Base-by-base conservation (phyloP, 1,284 basidiomycete genomes). In the Ganoderma meredithae region DNA sequence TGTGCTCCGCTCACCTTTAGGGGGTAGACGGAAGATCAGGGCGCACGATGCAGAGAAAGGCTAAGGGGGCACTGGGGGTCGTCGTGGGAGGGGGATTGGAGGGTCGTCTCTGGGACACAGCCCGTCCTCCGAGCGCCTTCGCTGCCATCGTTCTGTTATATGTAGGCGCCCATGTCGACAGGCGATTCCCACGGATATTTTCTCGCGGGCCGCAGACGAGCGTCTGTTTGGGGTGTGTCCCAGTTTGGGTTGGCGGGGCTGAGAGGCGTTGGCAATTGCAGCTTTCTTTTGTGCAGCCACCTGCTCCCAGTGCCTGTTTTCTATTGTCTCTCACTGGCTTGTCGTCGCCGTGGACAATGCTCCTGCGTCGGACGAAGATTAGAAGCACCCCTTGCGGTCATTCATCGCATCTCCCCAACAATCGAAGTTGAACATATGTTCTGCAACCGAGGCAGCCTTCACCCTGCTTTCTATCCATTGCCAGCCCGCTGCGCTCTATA, bases 241-340 rank as follows among this genome's bases (percentile, higher is more conserved):
- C 1, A 33, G 15, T 31, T 55, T 15, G 33, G 43, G 12, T 19
- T 17, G 17, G 41, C 1, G 41, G 13, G 41, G 41, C 13, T 13
- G 41, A 44, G 43, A 31, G 27, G 19, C 12, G 31, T n/a, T 59
- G 17, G 39, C 39, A 25, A 36, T 27, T 59, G 27, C 39, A 12
- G 33, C 25, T 62, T 39, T 62, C 44, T 62, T 62, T 62, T 62
- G 49, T 62, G 47, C 27, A 49, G 15, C 44, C 33, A 25, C 17
- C 22, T 27, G n/a, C 39, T 41, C 59, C 43, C 59, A 27, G 60
- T 36, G 19, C 44, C 44, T 49, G 33, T 2, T 8, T 22, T 12
- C 36, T 62, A 62, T 62, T 62, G 61, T 62, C 61, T 39, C 10
- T 31, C 47, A 0, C 3, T 27, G 47, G 3, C 9, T 25, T 40